Conservation (phyloP, 306 rosid species). For the Sphenostylis stenocarpa region DNA sequence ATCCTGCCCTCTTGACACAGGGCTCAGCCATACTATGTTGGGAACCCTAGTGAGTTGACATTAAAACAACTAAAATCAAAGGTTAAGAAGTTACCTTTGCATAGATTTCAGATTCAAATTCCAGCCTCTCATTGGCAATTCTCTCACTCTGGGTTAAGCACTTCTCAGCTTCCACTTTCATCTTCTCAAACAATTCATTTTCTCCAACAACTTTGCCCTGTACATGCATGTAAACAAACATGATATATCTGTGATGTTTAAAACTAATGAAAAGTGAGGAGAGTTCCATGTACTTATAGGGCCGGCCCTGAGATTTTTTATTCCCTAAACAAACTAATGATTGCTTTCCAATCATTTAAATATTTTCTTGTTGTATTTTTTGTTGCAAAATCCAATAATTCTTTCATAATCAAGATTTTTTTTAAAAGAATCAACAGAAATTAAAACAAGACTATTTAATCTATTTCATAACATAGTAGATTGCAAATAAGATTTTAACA, state of each 20-base stretch:
- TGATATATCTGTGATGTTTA: background rate
- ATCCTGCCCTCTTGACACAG: background rate
- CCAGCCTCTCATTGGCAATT: conserved; percentile 64
- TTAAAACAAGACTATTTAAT: no score
- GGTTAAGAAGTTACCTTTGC: conserved; percentile 56
- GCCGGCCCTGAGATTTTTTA: no score
- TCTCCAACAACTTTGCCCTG: conserved; percentile 89
- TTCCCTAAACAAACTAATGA: no score
- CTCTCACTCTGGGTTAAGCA: conserved; percentile 79
- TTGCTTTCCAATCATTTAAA: no score
- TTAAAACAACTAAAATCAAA: conserved; percentile 3
- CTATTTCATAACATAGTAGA: no score
- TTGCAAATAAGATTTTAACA: no score
- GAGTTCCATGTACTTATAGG: background rate
- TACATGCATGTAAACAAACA: conserved; percentile 20
- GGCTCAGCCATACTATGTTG: conserved; percentile 1
- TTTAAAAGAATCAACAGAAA: no score
- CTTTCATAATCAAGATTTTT: no score
- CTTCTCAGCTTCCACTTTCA: conserved; percentile 83
- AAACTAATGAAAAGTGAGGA: background rate
- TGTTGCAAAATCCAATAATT: no score
- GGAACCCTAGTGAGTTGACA: conserved; percentile 4
- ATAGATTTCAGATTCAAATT: conserved; percentile 73
- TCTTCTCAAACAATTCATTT: conserved; percentile 64
- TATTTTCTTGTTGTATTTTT: no score